Evolutionary conservation across 2,329 filamentous ascomycete species (phyloP).

Genomic region (Penicillium sp.): DNA sequence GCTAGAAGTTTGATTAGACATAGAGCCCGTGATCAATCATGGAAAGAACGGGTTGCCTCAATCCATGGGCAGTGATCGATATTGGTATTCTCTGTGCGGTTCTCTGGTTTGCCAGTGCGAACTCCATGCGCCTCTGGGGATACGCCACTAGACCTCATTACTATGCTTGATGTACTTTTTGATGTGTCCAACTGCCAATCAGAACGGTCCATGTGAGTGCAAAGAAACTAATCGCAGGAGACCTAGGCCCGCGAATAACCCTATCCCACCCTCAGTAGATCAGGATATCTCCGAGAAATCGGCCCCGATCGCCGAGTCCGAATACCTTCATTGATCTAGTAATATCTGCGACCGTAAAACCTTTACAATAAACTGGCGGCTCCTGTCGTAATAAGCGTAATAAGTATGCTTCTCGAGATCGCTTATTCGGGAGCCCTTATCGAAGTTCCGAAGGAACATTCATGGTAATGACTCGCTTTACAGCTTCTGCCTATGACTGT

Average conservation of each 20-base stretch:
- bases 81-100: neutral
- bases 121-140: neutral
- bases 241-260: neutral
- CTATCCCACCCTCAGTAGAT: neutral
- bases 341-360: neutral
- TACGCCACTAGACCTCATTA: neutral
- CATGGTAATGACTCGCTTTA: neutral
- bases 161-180: neutral
- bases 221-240: neutral
- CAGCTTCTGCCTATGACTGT: neutral
- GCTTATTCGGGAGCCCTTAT: neutral
- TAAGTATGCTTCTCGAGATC: neutral
- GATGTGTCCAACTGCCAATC: neutral
- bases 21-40: neutral
- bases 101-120: neutral
- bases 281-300: neutral
- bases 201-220: neutral
- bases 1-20: neutral
- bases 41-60: neutral
- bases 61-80: neutral
- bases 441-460: neutral
- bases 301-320: neutral
- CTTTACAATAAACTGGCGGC: neutral
- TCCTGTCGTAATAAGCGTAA: too few relatives aligned
- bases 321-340: neutral